Conservation (phyloP, 2,329 filamentous ascomycete species). For the Cercospora sojina region DNA sequence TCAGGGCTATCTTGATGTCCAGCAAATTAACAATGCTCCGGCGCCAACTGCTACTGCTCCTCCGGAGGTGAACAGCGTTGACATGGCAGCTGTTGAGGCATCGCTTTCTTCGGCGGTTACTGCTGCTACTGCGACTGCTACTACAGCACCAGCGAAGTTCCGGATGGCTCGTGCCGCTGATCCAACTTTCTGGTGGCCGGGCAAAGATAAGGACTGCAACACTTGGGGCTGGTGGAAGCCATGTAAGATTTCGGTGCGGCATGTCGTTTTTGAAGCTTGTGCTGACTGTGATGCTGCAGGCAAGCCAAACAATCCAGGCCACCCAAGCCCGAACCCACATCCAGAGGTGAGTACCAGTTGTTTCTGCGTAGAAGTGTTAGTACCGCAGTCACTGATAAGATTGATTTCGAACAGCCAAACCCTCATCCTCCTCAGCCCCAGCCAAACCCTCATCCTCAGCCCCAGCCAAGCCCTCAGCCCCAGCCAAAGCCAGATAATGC, state of each 20-base stretch:
- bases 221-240: neutral
- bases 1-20: slow-evolving; percentile 7
- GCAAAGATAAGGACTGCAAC: neutral
- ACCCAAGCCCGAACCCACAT: neutral
- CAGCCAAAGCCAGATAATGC: slow-evolving; percentile 1
- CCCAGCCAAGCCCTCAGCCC: neutral
- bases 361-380: neutral
- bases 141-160: slow-evolving; percentile 15
- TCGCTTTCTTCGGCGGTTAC: slow-evolving; percentile 8
- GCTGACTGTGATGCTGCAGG: neutral
- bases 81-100: slow-evolving; percentile 9
- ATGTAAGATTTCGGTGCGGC: neutral
- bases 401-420: neutral
- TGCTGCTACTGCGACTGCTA: slow-evolving; percentile 5
- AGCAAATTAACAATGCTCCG: slow-evolving; percentile 11
- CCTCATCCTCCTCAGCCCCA: neutral
- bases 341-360: neutral
- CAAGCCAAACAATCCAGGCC: neutral
- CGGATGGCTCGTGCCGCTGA: slow-evolving; percentile 11
- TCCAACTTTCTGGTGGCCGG: slow-evolving; percentile 10
- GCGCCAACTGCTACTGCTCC: slow-evolving; percentile 15
- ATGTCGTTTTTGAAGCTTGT: neutral
- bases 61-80: slow-evolving; percentile 11
- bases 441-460: neutral
- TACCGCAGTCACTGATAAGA: neutral